A percentile compares a stretch with the other conserved stretches of the same genome.
Conservation (phyloP, 148 eudicot species). For the Limonium bicolor region DNA sequence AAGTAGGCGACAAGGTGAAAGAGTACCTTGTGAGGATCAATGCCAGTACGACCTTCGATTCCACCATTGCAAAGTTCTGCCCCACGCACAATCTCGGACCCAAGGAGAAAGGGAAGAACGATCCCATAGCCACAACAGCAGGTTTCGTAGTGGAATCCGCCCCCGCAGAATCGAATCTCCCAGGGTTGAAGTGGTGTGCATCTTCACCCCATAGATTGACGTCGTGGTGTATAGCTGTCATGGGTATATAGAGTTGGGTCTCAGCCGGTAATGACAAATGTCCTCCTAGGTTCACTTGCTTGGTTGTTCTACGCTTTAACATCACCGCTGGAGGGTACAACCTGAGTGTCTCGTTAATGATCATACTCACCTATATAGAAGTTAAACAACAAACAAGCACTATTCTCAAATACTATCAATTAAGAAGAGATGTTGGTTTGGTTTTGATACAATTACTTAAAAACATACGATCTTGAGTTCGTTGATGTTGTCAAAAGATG, state of each 20-base stretch:
- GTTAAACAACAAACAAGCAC: too few relatives aligned
- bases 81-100: constrained; percentile 68
- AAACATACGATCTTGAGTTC: constrained; percentile 56
- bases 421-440: too few relatives aligned
- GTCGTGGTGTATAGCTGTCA: constrained; percentile 65
- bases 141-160: constrained; percentile 24
- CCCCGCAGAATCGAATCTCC: too few relatives aligned
- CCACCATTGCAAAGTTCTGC: constrained; percentile 56
- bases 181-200: constrained; percentile 57
- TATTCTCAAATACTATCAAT: too few relatives aligned
- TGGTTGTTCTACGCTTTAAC: constrained; percentile 31
- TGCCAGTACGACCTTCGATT: constrained; percentile 43
- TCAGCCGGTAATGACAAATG: constrained; percentile 29
- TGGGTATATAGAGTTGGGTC: constrained; percentile 43
- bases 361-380: constrained; percentile 54
- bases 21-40: constrained; percentile 27
- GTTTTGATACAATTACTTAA: too few relatives aligned
- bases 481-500: constrained; percentile 30
- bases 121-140: too few relatives aligned
- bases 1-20: constrained; percentile 33
- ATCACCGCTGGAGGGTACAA: constrained; percentile 59
- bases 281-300: constrained; percentile 31
- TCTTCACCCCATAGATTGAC: constrained; percentile 58
- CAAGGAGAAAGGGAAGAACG: constrained; percentile 52
- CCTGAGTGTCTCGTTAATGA: constrained; percentile 53